A percentile compares a stretch with the other conserved stretches of the same genome.
phyloP scores from a whole-genome alignment of 257 asterid genomes.

The Perilla frutescens region DNA sequence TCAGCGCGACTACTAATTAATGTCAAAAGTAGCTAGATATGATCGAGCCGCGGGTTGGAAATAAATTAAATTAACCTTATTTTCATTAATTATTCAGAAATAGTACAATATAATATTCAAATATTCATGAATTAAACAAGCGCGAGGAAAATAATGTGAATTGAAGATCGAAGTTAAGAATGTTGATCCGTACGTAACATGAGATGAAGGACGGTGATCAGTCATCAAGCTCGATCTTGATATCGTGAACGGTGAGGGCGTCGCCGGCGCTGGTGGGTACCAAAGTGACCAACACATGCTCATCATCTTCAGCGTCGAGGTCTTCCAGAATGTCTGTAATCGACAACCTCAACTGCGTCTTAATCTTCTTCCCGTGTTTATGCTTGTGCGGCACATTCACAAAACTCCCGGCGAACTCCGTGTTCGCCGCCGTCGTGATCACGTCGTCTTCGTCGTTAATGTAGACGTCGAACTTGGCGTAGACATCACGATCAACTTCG shows the following conservation, averaged over 20 bases:
- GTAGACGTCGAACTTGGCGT: conserved; percentile 64
- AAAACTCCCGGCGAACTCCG: conserved; percentile 74
- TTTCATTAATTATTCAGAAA: no score
- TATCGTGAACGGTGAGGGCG: conserved; percentile 43
- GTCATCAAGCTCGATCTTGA: conserved; percentile 68
- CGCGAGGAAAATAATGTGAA: no score
- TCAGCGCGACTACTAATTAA: no score
- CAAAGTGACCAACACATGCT: conserved; percentile 65
- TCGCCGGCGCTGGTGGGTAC: conserved; percentile 58
- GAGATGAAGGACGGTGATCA: conserved; percentile 2
- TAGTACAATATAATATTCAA: no score
- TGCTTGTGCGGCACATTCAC: conserved; percentile 73
- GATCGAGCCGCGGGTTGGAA: no score
- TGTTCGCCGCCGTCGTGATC: conserved; percentile 46
- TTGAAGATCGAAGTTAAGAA: no score
- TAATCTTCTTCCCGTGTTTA: conserved; percentile 48
- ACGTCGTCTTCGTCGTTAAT: conserved; percentile 72
- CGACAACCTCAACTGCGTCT: conserved; percentile 55
- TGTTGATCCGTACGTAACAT: no score
- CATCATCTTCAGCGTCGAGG: conserved; percentile 69
- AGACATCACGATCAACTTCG: conserved; percentile 54
- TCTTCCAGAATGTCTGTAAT: conserved; percentile 68
- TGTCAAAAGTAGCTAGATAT: no score
- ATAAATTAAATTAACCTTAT: no score
- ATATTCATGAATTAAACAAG: no score